Evolutionary conservation across 805 yeast genomes (phyloP).

Genomic region (Candida chauliodis): DNA sequence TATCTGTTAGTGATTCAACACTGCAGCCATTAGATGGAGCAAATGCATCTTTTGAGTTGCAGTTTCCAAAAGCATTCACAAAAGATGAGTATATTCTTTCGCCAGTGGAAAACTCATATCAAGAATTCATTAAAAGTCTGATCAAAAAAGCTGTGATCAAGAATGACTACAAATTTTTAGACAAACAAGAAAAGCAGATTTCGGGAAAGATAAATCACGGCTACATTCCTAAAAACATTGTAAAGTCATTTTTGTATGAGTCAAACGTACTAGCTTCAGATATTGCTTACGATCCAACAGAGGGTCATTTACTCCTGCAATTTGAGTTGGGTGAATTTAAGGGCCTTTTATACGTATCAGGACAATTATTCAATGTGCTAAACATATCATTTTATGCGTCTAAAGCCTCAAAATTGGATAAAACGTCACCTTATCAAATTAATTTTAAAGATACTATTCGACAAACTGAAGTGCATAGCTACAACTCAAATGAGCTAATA

Average conservation of each 20-base stretch:
- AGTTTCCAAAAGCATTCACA: constrained; percentile 21
- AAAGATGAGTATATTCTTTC: constrained; percentile 16
- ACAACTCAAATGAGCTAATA: neutral
- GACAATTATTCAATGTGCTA: constrained; percentile 25
- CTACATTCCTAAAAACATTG: constrained; percentile 5
- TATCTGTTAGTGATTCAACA: neutral
- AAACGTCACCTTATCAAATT: constrained; percentile 14
- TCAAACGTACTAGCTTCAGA: constrained; percentile 22
- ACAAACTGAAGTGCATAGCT: constrained; percentile 22
- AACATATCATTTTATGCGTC: constrained; percentile 14
- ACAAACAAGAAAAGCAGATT: neutral
- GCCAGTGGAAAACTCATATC: constrained; percentile 1
- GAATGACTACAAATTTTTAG: neutral
- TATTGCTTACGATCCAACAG: constrained; percentile 29
- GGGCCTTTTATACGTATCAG: constrained; percentile 21
- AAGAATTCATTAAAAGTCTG: constrained; percentile 10
- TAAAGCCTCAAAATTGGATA: neutral
- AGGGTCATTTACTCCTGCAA: constrained; percentile 20
- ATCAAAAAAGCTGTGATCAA: neutral
- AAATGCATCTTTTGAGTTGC: constrained; percentile 1
- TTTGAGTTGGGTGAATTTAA: constrained; percentile 13
- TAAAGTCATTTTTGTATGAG: constrained; percentile 7
- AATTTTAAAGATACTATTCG: constrained; percentile 35
- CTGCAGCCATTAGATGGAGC: neutral
- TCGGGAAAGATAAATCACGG: neutral